Base-by-base conservation (phyloP, 2,329 filamentous ascomycete genomes). In the Aspergillus carbonarius region DNA sequence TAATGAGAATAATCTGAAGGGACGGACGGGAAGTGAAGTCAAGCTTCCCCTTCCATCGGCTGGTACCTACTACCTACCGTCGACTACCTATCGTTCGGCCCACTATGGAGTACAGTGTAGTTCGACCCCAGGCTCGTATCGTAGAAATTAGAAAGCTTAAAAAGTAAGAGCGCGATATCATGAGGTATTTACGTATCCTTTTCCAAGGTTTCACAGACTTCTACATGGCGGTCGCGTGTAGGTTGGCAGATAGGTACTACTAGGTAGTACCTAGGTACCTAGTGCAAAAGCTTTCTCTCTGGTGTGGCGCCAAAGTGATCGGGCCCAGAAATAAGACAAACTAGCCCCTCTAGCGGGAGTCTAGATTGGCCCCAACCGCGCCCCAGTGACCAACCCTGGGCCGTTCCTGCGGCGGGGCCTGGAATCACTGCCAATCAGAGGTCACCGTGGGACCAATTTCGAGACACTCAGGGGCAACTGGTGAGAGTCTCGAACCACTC, bases 401-500 rank as follows among this genome's bases (percentile, higher is more conserved):
- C 39, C 57, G 49, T 48, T 57, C 46, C 20, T 42, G 37, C 18
- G 32, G 18, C 46, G 39, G 37, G 44, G 47, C 17, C n/a, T 51
- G 13, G 39, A 20, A 13, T 27, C 18, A 5, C 12, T 20, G 23
- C 61, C 59, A 62, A 65, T 63, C 30, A 59, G 35, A 27, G 30
- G 48, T 40, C 15, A 8, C 32, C 20, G 5, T 37, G 40, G 17
- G 34, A 15, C 54, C 20, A 42, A 34, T 34, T 52, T 47, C 63
- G 63, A 65, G 62, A 65, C 63, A 65, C 53, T 63, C 62, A 63
- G 63, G 63, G 63, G 60, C 60, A 60, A 63, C 20, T 52, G 54
- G 61, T 62, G 55, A 39, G 61, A 61, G 61, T 53, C 55, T 62
- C 60, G 52, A 63, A 61, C 63, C 59, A 57, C 50, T 50, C 37